Evolutionary conservation across 208 protist species (phyloP), one percentile per base, ranked within the genome.

Genomic region (Naegleria lovaniensis): DNA sequence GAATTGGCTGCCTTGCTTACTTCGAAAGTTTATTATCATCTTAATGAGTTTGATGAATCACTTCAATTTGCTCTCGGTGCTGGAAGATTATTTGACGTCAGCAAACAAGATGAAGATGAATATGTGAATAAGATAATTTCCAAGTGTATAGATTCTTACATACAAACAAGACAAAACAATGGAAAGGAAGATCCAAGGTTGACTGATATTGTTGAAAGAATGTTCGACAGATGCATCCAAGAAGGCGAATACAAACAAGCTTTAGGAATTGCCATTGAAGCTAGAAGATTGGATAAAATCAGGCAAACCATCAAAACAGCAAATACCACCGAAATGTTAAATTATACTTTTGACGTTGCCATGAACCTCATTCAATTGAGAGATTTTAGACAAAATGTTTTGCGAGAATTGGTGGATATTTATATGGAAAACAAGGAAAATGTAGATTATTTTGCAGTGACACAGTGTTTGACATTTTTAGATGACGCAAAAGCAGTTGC

Each of bases 21-120:
- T 0, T 97, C 96, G 55, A 96, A 99, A 93, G 97, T 99, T 41
- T 99, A 99, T 93, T 99, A 99, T 93, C 98, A 99, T 93, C 95
- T 99, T 33, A 97, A 97, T 38, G 97, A 96, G 75, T 98, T 98
- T 92, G 95, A 96, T 90, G 96, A 98, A 79, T 96, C 98, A 15
- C 96, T 99, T 83, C 91, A 95, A 90, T 99, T 97, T 92, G 98
- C 99, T 0, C 95, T 99, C 7, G 93, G 93, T 40, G 97, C 99
- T 33, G 98, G 98, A 83, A 92, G 93, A 4, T 93, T 97, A 52
- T 99, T 99, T 92, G 96, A 99, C 93, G 94, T 38, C 91, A 92
- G 51, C 94, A 95, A 48, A 95, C 94, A 51, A 92, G 85, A 92
- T 55, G 58, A 75, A 29, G 95, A 92, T 58, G 90, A 96, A 90